Conservation (phyloP, 805 yeast genomes). For the Myxozyma lipomycoides region DNA sequence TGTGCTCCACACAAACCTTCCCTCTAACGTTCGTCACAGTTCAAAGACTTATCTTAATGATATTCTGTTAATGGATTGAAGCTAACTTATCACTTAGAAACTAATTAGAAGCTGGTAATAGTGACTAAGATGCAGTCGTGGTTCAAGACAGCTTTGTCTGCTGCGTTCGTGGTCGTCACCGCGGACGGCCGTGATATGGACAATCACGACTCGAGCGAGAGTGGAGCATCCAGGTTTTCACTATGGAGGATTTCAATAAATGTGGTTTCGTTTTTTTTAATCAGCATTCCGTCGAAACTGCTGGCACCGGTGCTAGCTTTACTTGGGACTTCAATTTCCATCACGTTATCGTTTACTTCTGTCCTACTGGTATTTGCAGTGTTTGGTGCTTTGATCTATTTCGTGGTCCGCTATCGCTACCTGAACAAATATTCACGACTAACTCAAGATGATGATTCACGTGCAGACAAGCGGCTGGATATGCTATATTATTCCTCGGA, state of each 20-base stretch:
- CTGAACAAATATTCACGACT: constrained; percentile 59
- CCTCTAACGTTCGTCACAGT: too few relatives aligned
- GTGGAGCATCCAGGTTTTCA: too few relatives aligned
- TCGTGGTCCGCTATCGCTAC: constrained; percentile 58
- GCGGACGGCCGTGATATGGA: too few relatives aligned
- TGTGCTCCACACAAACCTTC: too few relatives aligned
- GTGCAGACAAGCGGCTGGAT: constrained; percentile 46
- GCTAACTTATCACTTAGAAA: too few relatives aligned
- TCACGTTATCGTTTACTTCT: constrained; percentile 28
- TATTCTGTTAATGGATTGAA: too few relatives aligned
- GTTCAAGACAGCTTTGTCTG: too few relatives aligned
- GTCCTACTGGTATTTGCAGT: constrained; percentile 30
- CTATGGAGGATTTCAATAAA: background rate
- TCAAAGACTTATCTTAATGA: too few relatives aligned
- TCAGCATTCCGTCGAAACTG: background rate
- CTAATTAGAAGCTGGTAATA: too few relatives aligned
- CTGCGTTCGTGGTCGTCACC: too few relatives aligned
- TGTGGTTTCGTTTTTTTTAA: background rate
- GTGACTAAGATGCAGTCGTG: too few relatives aligned
- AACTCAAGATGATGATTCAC: constrained; percentile 43
- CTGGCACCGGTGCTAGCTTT: background rate
- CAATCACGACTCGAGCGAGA: too few relatives aligned
- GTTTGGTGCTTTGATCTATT: constrained; percentile 40
- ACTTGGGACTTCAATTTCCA: constrained; percentile 21
- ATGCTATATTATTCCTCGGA: constrained; percentile 41